Conservation (phyloP, 2,329 filamentous ascomycete species). For the Penicillium thymicola region DNA sequence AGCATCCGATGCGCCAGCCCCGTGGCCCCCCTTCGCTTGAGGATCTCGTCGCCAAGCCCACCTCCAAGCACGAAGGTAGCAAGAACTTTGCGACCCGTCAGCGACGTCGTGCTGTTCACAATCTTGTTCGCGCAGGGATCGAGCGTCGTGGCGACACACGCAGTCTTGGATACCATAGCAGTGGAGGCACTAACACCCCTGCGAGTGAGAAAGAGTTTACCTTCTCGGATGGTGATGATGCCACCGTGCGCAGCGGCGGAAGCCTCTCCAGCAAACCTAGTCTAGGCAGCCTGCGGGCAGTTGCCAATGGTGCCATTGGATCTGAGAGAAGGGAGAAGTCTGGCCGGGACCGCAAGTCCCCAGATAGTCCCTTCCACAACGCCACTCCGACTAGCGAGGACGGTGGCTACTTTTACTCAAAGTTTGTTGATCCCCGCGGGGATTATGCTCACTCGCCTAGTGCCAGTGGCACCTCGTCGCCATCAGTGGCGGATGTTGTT, state of each 20-base stretch:
- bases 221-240: conserved; percentile 72
- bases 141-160: conserved; percentile 73
- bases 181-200: conserved; percentile 76
- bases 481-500: conserved; percentile 41
- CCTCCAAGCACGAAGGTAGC: conserved; percentile 89
- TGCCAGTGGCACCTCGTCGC: conserved; percentile 26
- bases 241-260: conserved; percentile 70
- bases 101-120: conserved; percentile 86
- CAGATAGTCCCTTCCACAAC: conserved; percentile 53
- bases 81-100: conserved; percentile 94
- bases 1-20: conserved; percentile 90
- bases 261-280: conserved; percentile 75
- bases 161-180: conserved; percentile 62
- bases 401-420: conserved; percentile 55
- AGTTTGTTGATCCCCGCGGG: conserved; percentile 47
- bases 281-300: conserved; percentile 71
- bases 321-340: conserved; percentile 75
- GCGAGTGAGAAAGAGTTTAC: conserved; percentile 75
- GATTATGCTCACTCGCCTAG: conserved; percentile 35
- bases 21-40: conserved; percentile 88
- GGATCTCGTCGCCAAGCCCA: conserved; percentile 84
- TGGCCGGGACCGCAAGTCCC: conserved; percentile 54
- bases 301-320: conserved; percentile 79
- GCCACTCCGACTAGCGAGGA: conserved; percentile 67
- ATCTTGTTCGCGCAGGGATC: conserved; percentile 82